These are phyloP conservation scores for Whalleya microplaca DNA, from an alignment of 2,329 filamentous ascomycete species.

Conservation along the genomic window DNA sequence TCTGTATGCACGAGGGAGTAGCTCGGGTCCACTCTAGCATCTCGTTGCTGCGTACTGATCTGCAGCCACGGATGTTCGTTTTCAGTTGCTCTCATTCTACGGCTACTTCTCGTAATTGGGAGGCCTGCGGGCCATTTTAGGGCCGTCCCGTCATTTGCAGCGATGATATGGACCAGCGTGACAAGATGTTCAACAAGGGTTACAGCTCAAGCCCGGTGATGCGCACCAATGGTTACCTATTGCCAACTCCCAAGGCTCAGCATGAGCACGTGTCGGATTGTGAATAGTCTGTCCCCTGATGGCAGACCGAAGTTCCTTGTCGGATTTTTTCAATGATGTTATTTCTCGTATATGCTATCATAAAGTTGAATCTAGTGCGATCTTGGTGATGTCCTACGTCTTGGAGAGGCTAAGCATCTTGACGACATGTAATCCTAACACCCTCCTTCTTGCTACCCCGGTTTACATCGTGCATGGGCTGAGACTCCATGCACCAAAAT, in stretches of 20 bases:
- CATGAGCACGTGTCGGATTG: neutral
- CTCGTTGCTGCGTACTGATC: no score
- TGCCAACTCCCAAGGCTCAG: neutral
- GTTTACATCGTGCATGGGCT: conserved; percentile 24
- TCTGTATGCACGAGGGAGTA: neutral
- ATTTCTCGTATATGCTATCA: neutral
- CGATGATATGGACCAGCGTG: no score
- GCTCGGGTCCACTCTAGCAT: no score
- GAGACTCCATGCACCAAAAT: conserved; percentile 22
- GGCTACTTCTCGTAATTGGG: no score
- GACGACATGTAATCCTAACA: conserved; percentile 22
- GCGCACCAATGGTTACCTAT: neutral
- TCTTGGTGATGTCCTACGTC: conserved; percentile 12
- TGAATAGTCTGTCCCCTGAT: neutral
- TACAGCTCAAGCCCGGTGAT: neutral
- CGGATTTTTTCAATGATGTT: neutral
- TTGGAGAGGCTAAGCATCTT: conserved; percentile 24
- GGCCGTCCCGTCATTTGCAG: no score
- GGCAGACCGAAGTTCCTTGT: neutral
- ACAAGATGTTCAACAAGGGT: neutral
- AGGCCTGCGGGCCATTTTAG: no score
- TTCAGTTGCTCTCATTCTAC: no score
- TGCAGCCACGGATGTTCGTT: no score
- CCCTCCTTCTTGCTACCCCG: conserved; percentile 24
- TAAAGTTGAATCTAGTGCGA: conserved; percentile 15